A percentile compares a stretch with the other conserved stretches of the same genome.
These are phyloP conservation scores for Rhynchospora breviuscula DNA, from an alignment of 176 grass and related monocot genomes.

Conservation along the genomic window DNA sequence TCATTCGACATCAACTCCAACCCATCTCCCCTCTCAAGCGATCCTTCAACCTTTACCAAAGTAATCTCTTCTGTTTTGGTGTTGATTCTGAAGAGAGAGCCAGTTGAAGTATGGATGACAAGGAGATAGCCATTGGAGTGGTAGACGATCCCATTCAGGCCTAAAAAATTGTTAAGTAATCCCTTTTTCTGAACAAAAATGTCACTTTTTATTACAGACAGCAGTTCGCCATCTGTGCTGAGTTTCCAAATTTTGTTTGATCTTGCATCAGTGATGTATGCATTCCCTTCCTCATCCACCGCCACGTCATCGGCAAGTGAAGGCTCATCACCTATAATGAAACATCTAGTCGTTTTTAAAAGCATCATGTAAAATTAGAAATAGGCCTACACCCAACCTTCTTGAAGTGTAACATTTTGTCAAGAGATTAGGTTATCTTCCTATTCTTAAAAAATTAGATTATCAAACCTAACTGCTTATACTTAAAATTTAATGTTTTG, in stretches of 20 bases:
- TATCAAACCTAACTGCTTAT: neutral
- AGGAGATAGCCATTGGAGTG: constrained; percentile 84
- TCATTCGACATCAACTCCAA: constrained; percentile 64
- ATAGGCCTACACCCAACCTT: neutral
- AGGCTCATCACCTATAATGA: constrained; percentile 41
- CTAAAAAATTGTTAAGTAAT: constrained; percentile 44
- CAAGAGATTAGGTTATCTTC: neutral
- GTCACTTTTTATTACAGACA: constrained; percentile 53
- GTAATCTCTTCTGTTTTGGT: constrained; percentile 26
- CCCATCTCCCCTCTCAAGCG: constrained; percentile 61
- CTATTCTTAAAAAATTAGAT: neutral
- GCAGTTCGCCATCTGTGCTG: constrained; percentile 46
- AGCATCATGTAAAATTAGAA: neutral
- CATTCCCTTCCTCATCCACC: constrained; percentile 63
- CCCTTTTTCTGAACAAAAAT: constrained; percentile 49
- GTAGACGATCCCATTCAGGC: constrained; percentile 70
- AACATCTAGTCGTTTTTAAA: neutral
- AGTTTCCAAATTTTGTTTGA: constrained; percentile 89
- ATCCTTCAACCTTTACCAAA: constrained; percentile 53
- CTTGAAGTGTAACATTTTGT: neutral
- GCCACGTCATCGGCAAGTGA: constrained; percentile 74
- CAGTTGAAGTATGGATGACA: constrained; percentile 69
- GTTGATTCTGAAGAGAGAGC: constrained; percentile 75
- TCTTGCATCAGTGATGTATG: constrained; percentile 63
- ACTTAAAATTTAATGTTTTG: neutral